Evolutionary conservation across 106 monocot species (phyloP).

Genomic region (Dendrobium officinale): DNA sequence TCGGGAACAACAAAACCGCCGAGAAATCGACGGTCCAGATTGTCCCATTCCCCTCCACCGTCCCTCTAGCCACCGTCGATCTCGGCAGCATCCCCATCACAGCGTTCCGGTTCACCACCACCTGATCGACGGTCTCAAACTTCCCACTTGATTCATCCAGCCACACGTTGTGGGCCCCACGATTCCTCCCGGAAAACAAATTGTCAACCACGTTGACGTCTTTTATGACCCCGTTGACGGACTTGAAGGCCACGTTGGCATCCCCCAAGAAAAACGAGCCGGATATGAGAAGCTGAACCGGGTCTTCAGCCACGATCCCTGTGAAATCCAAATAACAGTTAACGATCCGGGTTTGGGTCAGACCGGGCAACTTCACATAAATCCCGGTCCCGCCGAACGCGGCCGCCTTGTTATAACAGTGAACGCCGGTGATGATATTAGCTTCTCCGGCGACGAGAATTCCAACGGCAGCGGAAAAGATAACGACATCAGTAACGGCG

Average conservation of each 20-base stretch:
- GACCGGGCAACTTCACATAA: slow-evolving; percentile 19
- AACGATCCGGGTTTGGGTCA: slow-evolving; percentile 36
- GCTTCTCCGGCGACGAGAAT: slow-evolving; percentile 43
- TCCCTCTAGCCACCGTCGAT: slow-evolving; percentile 24
- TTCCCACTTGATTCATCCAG: slow-evolving; percentile 14
- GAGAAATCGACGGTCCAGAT: slow-evolving; percentile 37
- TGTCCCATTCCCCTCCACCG: slow-evolving; percentile 24
- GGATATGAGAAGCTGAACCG: slow-evolving; percentile 29
- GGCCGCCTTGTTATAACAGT: slow-evolving; percentile 66
- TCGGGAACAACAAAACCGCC: slow-evolving; percentile 23
- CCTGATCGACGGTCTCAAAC: slow-evolving; percentile 27
- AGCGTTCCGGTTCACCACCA: slow-evolving; percentile 29
- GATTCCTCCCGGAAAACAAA: slow-evolving; percentile 26
- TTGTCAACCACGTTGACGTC: slow-evolving; percentile 37
- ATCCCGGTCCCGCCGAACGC: slow-evolving; percentile 41
- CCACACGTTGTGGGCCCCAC: slow-evolving; percentile 10
- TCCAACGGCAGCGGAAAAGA: slow-evolving; percentile 43
- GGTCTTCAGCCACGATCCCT: slow-evolving; percentile 42
- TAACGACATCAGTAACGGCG: slow-evolving; percentile 42
- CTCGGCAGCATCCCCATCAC: slow-evolving; percentile 23
- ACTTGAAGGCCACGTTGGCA: slow-evolving; percentile 31
- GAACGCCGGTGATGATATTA: slow-evolving; percentile 37
- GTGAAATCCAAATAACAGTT: slow-evolving; percentile 60
- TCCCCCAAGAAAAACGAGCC: slow-evolving; percentile 42
- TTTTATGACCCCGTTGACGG: slow-evolving; percentile 27